Evolutionary conservation across 345 rosid genomes (phyloP).

Genomic region (Eucalyptus curtisii): DNA sequence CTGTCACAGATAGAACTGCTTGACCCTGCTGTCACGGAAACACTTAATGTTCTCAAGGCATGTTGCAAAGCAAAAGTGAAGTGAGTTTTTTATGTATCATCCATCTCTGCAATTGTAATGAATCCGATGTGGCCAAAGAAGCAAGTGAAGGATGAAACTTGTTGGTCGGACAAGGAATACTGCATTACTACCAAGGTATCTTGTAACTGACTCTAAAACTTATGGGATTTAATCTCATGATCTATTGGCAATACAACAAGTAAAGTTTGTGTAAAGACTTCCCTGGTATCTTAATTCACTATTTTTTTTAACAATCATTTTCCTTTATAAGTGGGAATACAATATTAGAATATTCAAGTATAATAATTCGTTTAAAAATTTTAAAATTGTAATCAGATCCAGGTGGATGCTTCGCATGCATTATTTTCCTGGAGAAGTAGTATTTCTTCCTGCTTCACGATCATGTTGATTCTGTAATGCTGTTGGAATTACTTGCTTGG

Average conservation of each 20-base stretch:
- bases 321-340: neutral
- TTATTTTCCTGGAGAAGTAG: neutral
- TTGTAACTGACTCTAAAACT: neutral
- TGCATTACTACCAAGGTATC: constrained; percentile 2
- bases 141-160: constrained; percentile 11
- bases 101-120: neutral
- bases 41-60: constrained; percentile 11
- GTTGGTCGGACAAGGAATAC: constrained; percentile 18
- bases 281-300: neutral
- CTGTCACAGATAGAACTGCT: constrained; percentile 3
- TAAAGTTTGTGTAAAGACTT: neutral
- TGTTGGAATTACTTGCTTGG: neutral
- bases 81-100: constrained; percentile 8
- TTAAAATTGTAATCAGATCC: neutral
- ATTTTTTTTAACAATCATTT: neutral
- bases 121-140: constrained; percentile 17
- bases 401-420: neutral
- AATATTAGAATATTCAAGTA: neutral
- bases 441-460: neutral
- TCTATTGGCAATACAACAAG: neutral
- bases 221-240: neutral
- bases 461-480: neutral
- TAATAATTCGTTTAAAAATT: neutral
- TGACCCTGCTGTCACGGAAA: constrained; percentile 13
- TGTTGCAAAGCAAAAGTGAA: constrained; percentile 7